phyloP scores from a whole-genome alignment of 1,139 yeast genomes.

The Eremothecium gossypii region DNA sequence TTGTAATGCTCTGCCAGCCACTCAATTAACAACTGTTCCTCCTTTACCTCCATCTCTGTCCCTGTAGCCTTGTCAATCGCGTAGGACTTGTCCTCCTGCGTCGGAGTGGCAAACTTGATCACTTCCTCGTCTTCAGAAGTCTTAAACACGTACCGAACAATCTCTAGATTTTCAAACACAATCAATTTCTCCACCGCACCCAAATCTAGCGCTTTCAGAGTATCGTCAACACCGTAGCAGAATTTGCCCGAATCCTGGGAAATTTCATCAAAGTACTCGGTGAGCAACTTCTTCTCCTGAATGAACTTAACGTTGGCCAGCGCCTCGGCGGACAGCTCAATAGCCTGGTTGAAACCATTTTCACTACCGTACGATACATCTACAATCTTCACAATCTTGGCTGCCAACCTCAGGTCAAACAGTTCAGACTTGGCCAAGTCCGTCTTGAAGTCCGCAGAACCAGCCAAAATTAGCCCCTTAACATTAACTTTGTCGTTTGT shows the following conservation, averaged over 20 bases:
- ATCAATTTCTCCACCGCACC: slow-evolving; percentile 93
- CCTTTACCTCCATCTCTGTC: slow-evolving; percentile 74
- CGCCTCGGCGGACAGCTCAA: slow-evolving; percentile 93
- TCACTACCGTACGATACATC: slow-evolving; percentile 99
- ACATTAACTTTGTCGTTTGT: slow-evolving; percentile 88
- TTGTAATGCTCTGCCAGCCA: slow-evolving; percentile 97
- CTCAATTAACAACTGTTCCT: slow-evolving; percentile 79
- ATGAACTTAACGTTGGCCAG: slow-evolving; percentile 93
- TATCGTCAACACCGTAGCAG: slow-evolving; percentile 96
- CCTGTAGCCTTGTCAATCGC: slow-evolving; percentile 79
- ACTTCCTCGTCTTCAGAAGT: slow-evolving; percentile 75
- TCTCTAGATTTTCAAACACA: slow-evolving; percentile 86
- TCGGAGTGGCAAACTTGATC: slow-evolving; percentile 64
- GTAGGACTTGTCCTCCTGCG: slow-evolving; percentile 66
- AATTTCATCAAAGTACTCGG: slow-evolving; percentile 88
- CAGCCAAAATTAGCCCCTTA: slow-evolving; percentile 90
- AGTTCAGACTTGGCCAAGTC: slow-evolving; percentile 88
- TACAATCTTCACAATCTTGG: slow-evolving; percentile 82
- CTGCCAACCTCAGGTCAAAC: slow-evolving; percentile 81
- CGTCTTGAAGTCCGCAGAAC: slow-evolving; percentile 97
- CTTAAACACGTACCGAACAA: slow-evolving; percentile 73
- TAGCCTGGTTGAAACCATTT: slow-evolving; percentile 97
- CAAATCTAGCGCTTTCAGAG: slow-evolving; percentile 87
- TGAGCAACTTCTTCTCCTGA: slow-evolving; percentile 93
- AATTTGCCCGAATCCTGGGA: slow-evolving; percentile 94